Evolutionary conservation across 371 early-diverging fungal species (phyloP).

Genomic region (Mucor racemosus): DNA sequence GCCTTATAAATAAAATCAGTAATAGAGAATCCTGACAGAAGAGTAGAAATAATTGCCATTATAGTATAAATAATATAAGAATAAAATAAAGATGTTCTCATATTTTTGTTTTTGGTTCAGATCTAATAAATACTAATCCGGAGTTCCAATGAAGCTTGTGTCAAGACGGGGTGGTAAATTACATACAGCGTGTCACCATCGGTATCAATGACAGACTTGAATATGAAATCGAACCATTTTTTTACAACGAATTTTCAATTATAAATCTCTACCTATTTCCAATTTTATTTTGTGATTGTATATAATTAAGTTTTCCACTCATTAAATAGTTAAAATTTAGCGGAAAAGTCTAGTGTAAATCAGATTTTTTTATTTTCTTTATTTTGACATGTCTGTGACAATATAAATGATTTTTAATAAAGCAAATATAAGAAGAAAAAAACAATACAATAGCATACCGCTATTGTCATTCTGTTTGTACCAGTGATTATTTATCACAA

Average conservation of each 20-base stretch:
- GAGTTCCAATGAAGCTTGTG: slow-evolving; percentile 7
- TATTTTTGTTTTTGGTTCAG: neutral
- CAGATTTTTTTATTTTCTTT: neutral
- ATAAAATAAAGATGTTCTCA: neutral
- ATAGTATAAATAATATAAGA: slow-evolving; percentile 11
- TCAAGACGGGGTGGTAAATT: slow-evolving; percentile 5
- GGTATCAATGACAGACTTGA: slow-evolving; percentile 15
- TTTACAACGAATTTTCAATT: neutral
- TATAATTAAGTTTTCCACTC: no score
- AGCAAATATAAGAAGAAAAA: no score
- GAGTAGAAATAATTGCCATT: slow-evolving; percentile 33
- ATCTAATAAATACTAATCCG: slow-evolving; percentile 1
- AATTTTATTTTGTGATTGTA: no score
- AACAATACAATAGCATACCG: no score
- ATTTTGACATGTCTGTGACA: no score
- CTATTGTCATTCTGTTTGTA: no score
- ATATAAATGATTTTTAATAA: no score
- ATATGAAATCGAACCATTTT: slow-evolving; percentile 21
- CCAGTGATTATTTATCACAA: no score
- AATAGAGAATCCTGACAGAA: slow-evolving; percentile 16
- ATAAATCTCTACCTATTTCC: no score
- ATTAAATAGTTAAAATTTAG: no score
- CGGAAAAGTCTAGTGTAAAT: neutral
- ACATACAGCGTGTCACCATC: slow-evolving; percentile 3
- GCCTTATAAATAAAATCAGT: slow-evolving; percentile 34